A percentile compares a stretch with the other conserved stretches of the same genome.
phyloP scores from a whole-genome alignment of 495 filamentous ascomycete species.

The Aspergillus coremiiformis region DNA sequence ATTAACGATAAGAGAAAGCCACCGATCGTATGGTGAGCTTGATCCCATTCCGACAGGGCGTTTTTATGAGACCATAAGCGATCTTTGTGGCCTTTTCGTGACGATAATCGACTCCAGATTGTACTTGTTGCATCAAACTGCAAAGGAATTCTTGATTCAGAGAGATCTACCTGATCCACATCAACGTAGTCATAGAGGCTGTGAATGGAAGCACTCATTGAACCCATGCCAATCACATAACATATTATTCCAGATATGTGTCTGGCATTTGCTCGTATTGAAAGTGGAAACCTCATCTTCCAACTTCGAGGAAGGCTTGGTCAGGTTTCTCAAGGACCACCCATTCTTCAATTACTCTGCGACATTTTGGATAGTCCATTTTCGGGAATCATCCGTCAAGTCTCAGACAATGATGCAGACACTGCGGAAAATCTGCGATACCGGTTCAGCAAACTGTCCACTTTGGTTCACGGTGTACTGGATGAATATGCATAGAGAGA shows the following conservation, averaged over 20 bases:
- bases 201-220: slow-evolving; percentile 19
- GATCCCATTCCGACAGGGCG: too few relatives aligned
- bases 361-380: slow-evolving; percentile 25
- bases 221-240: slow-evolving; percentile 23
- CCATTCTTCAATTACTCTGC: slow-evolving; percentile 31
- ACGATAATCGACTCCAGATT: slow-evolving; percentile 25
- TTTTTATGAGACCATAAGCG: slow-evolving; percentile 14
- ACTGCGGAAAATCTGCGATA: slow-evolving; percentile 11
- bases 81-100: slow-evolving; percentile 37
- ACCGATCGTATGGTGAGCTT: too few relatives aligned
- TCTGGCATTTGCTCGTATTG: slow-evolving; percentile 21
- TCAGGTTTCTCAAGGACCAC: too few relatives aligned
- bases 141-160: slow-evolving; percentile 30
- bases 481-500: background rate
- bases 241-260: too few relatives aligned
- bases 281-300: too few relatives aligned
- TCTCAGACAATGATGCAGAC: slow-evolving; percentile 11
- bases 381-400: slow-evolving; percentile 10
- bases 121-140: slow-evolving; percentile 41
- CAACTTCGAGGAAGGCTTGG: background rate
- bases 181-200: too few relatives aligned
- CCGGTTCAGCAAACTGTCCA: background rate
- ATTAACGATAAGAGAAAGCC: too few relatives aligned
- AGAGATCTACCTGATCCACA: background rate
- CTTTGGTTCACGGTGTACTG: slow-evolving; percentile 2